Base-by-base conservation (phyloP, 768 basidiomycete genomes). In the Xerocomellus chrysenteron region DNA sequence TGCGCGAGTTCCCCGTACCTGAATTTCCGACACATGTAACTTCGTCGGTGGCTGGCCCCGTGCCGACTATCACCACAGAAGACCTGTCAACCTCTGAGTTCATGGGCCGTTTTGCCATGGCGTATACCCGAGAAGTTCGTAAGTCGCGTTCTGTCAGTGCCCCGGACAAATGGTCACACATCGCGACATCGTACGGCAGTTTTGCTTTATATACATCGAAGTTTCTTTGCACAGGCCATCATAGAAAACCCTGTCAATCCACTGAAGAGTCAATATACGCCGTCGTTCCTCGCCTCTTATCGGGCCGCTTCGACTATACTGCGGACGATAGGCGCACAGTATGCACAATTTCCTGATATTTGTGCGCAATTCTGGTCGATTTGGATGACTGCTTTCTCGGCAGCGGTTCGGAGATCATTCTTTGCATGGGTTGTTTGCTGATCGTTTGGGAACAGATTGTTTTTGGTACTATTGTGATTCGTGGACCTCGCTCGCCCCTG, bases 401-500 rank as follows among this genome's bases (percentile, higher is more conserved):
- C 84, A 30, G 82, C 79, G 50, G 80, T 83, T 47, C 51, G 77
- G 63, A 28, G 50, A 11, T 33, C 24, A 2, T 56, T 44, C 4
- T 13, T 41, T 33, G 19, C 26, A n/a, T 50, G 3, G 35, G 12
- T 41, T 16, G 21, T 24, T 48, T 10, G 26, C 51, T 65, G 42
- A 65, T 32, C 37, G 35, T 28, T 45, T 32, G 10, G 28, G 16
- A 10, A 36, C 55, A 90, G 88, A 79, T 90, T 11, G 85, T 92
- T 16, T 87, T 92, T 63, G 91, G 88, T 4, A 86, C 87, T 5
- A 85, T 92, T 19, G 90, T 88, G 2, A 88, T 86, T 3, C 81
- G 87, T 30, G 84, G 86, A 4, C 90, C 90, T 6, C 74, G 80
- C 7, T 88, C 85, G 1, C 82, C 86, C 0, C 68, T 92, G 12